phyloP scores from a whole-genome alignment of 176 grass and related monocot genomes.

The Cenchrus americanus region DNA sequence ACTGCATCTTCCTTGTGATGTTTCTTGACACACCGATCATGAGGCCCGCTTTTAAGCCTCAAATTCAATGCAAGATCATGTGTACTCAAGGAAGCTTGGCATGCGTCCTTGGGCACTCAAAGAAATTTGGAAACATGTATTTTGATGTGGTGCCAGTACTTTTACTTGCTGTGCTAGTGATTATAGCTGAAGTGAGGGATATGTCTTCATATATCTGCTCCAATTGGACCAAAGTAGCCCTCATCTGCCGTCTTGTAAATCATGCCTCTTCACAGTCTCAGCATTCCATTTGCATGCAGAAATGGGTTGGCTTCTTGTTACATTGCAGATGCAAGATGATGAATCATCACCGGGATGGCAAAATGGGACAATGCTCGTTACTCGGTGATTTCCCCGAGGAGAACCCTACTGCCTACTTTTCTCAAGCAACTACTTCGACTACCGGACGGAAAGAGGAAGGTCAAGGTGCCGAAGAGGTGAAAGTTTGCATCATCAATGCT shows the following conservation, averaged over 20 bases:
- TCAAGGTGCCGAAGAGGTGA: neutral
- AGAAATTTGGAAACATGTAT: too few species aligned
- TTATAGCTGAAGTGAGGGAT: neutral
- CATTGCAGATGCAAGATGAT: neutral
- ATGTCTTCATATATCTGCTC: neutral
- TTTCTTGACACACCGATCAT: too few species aligned
- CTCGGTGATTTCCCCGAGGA: neutral
- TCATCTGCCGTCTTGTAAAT: neutral
- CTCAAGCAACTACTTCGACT: neutral
- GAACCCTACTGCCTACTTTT: neutral
- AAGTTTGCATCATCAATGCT: neutral
- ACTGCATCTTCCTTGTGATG: too few species aligned
- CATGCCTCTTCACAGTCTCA: too few species aligned
- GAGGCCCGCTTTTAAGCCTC: too few species aligned
- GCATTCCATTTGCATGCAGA: too few species aligned
- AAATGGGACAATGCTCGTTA: neutral
- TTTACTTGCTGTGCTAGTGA: too few species aligned
- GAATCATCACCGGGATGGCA: neutral
- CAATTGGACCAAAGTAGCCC: constrained; percentile 19
- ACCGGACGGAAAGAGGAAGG: neutral
- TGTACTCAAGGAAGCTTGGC: too few species aligned
- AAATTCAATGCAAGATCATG: too few species aligned
- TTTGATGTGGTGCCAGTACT: too few species aligned
- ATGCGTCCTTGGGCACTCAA: too few species aligned
- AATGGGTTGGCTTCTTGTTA: too few species aligned